These are phyloP conservation scores for Pisolithus albus DNA, from an alignment of 768 basidiomycete genomes.

Conservation along the genomic window DNA sequence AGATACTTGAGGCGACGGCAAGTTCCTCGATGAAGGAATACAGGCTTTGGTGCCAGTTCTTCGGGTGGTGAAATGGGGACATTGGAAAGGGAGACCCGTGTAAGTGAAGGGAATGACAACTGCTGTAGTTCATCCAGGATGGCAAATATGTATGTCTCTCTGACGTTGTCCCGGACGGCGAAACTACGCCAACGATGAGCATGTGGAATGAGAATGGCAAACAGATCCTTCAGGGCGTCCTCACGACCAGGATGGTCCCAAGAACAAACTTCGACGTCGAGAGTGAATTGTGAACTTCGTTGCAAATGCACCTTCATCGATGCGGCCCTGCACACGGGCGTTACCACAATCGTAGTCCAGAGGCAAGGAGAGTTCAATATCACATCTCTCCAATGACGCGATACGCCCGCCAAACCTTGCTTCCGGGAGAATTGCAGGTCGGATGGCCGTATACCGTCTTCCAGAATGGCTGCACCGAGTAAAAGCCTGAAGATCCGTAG, in stretches of 20 bases:
- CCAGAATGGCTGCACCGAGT: too few relatives aligned
- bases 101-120: neutral
- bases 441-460: too few relatives aligned
- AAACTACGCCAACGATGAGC: neutral
- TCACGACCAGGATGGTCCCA: neutral
- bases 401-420: neutral
- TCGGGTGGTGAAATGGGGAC: neutral
- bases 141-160: neutral
- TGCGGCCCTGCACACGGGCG: neutral
- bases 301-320: neutral
- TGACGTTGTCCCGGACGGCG: neutral
- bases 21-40: neutral
- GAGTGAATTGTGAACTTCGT: neutral
- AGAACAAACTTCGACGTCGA: neutral
- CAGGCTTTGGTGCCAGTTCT: neutral
- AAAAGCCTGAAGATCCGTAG: neutral
- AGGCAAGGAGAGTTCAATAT: neutral
- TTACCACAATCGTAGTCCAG: neutral
- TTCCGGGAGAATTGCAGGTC: neutral
- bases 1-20: neutral
- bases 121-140: neutral
- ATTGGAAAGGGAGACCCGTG: neutral
- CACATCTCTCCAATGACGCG: neutral
- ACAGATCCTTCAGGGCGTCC: neutral
- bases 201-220: neutral